Evolutionary conservation across 2,329 filamentous ascomycete genomes (phyloP).

Genomic region (Trichoderma oligosporum): DNA sequence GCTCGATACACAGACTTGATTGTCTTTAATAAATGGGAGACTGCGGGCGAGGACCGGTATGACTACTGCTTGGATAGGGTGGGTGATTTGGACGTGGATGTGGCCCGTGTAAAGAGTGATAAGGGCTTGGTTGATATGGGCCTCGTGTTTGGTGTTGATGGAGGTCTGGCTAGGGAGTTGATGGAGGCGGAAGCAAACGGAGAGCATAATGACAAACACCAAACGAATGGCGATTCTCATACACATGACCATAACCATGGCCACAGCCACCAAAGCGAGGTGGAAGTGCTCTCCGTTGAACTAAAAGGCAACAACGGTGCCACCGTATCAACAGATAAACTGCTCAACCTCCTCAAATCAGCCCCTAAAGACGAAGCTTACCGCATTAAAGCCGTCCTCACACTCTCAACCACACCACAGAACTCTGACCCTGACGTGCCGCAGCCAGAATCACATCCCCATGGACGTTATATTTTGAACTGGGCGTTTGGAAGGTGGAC

Average conservation of each 20-base stretch:
- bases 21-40: constrained; percentile 91
- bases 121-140: constrained; percentile 74
- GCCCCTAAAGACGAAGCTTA: constrained; percentile 94
- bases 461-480: constrained; percentile 78
- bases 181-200: constrained; percentile 39
- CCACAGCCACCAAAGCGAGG: constrained; percentile 71
- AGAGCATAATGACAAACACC: constrained; percentile 31
- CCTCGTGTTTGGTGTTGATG: constrained; percentile 83
- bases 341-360: constrained; percentile 63
- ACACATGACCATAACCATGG: constrained; percentile 36
- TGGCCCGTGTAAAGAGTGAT: constrained; percentile 80
- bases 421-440: constrained; percentile 50
- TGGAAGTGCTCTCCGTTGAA: constrained; percentile 85
- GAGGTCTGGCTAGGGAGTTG: constrained; percentile 62
- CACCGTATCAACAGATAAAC: constrained; percentile 54
- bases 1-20: constrained; percentile 86
- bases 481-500: constrained; percentile 98
- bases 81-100: constrained; percentile 74
- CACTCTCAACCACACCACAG: constrained; percentile 43
- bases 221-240: constrained; percentile 28
- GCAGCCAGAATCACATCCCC: constrained; percentile 31
- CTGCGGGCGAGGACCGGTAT: constrained; percentile 65
- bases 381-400: constrained; percentile 75
- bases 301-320: constrained; percentile 46
- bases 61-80: constrained; percentile 76